Evolutionary conservation across 1,284 basidiomycete genomes (phyloP).

Genomic region (Singerocomus inundabilis): DNA sequence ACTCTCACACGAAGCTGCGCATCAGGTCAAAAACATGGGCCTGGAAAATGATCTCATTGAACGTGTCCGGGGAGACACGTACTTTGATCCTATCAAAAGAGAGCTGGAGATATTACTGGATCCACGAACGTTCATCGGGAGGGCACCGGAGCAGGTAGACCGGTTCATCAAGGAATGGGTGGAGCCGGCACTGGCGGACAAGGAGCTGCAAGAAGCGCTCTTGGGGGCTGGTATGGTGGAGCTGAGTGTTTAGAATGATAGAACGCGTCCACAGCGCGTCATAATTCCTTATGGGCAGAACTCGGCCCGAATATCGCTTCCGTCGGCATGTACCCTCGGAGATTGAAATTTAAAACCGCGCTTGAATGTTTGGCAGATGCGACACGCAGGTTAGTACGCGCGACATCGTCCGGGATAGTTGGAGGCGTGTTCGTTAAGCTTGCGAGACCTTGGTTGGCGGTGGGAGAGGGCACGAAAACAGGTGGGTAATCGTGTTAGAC

Average conservation of each 20-base stretch:
- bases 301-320: slow-evolving; percentile 23
- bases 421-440: not conserved
- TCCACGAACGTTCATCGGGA: slow-evolving; percentile 83
- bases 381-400: not conserved
- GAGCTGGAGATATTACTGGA: slow-evolving; percentile 73
- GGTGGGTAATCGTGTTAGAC: slow-evolving; percentile 10
- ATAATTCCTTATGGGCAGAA: not conserved
- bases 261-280: too few relatives aligned
- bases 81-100: slow-evolving; percentile 62
- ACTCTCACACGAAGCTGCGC: slow-evolving; percentile 93
- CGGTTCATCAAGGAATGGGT: slow-evolving; percentile 89
- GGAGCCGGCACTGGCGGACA: slow-evolving; percentile 73
- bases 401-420: not conserved
- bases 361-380: not conserved
- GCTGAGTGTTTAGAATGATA: slow-evolving; percentile 38
- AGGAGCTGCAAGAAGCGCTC: slow-evolving; percentile 63
- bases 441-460: not conserved
- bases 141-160: slow-evolving; percentile 94
- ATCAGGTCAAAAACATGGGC: slow-evolving; percentile 94
- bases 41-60: slow-evolving; percentile 96
- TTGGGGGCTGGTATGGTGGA: slow-evolving; percentile 47
- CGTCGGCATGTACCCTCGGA: slow-evolving; percentile 15
- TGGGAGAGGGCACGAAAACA: not conserved
- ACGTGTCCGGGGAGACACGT: slow-evolving; percentile 68
- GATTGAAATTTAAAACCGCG: slow-evolving; percentile 27